Conservation (phyloP, 129 eudicot genomes). For the Kitagawia praeruptora region DNA sequence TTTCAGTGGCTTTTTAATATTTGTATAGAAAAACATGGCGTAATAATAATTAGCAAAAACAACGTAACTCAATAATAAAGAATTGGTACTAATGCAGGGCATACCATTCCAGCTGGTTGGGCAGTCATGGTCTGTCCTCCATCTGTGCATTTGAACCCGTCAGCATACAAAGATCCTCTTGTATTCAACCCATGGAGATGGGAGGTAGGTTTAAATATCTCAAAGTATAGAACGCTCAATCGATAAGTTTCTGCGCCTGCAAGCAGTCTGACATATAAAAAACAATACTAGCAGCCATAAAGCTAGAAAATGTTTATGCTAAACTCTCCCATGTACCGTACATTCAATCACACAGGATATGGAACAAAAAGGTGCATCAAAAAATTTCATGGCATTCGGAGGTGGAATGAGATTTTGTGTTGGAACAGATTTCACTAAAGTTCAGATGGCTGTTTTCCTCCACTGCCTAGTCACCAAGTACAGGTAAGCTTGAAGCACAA, state of each 20-base stretch:
- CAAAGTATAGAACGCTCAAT: not conserved
- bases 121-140: conserved; percentile 98
- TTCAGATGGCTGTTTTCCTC: conserved; percentile 89
- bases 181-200: conserved; percentile 89
- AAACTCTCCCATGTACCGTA: conserved; percentile 2
- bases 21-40: conserved; percentile 5
- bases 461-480: conserved; percentile 80
- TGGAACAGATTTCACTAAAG: conserved; percentile 90
- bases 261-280: not conserved
- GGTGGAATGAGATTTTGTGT: conserved; percentile 99
- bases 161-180: conserved; percentile 61
- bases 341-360: conserved; percentile 38
- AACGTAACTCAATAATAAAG: conserved; percentile 18
- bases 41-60: not conserved
- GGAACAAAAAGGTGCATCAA: conserved; percentile 63
- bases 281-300: not conserved
- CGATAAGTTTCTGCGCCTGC: not conserved
- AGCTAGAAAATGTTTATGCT: not conserved
- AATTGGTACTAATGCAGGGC: conserved; percentile 35
- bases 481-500: conserved; percentile 27
- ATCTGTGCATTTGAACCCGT: conserved; percentile 75
- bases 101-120: conserved; percentile 96
- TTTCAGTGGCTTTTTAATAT: conserved; percentile 3
- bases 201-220: conserved; percentile 42
- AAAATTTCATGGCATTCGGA: conserved; percentile 94